Evolutionary conservation across 179 eudicot species (phyloP), one percentile per base, ranked within the genome.

Genomic region (Spergularia azorica): DNA sequence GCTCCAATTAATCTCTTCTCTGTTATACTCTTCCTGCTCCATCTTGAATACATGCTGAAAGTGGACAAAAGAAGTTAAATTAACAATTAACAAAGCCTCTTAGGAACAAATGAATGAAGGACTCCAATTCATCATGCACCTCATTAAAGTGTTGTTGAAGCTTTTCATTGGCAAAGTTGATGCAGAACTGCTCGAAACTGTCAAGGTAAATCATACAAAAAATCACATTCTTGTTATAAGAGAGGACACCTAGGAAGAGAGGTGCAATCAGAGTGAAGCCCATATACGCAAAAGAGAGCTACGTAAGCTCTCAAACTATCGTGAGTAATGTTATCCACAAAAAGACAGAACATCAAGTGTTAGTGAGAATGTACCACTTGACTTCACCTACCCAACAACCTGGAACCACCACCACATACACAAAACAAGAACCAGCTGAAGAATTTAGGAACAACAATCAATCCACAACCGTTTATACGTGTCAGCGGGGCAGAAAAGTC

Each of bases 131-230:
- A 73, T 39, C 12, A 79, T 79, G 60, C 39, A 95, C 98, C 98
- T 95, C 93, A 87, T 95, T 95, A 80, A 95, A 95, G 84, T 95
- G 98, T 71, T 95, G 98, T 79, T 95, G 98, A 81, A 95, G 97
- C 86, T 95, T 95, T 81, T 95, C 98, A 80, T 95, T 95, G 6
- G 98, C 98, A 82, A 92, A 94, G 79, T 94, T 94, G 77, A 94
- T 94, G 89, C 98, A 94, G 76, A 95, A 95, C 79, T 94, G 98
- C 91, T 95, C 98, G 73, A 95, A 95, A 76, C 98, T 95, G 93
- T 63, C 73, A 18, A 84, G 76, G 5, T 55, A 54, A 70, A 68
- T 59, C 59, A 56, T 50, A 50, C 15, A 73, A 58, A 20, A 1
- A 52, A 38, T 4, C 52, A 17, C 3, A 46, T 43, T 67, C 9